Base-by-base conservation (phyloP, 116 monocot species). In the Dioscorea cayenensis region DNA sequence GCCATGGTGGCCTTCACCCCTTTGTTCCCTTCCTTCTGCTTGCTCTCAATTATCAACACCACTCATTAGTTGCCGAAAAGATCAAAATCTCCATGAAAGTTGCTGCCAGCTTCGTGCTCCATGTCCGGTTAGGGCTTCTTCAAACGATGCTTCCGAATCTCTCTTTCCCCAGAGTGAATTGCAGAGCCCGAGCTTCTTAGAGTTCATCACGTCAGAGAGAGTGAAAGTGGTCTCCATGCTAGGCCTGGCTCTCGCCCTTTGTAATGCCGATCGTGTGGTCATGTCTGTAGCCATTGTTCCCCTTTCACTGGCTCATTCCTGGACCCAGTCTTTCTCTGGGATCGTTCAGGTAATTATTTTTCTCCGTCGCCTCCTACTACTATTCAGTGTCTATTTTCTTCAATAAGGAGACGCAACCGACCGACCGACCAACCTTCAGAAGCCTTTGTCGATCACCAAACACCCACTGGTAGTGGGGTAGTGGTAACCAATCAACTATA, bases 221-320 rank as follows among this genome's bases (percentile, higher is more conserved):
- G 84, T 91, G 20, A 95, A 95, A 81, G 95, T 95, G 37, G 91
- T 91, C 25, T 74, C 85, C 64, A 87, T 95, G 91, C 80, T 96
- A 25, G 90, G 80, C 16, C 74, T 96, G 78, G 88, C 86, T 36
- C 77, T 96, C 72, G 85, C 87, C 19, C 88, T 96, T 14, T 96
- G 96, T 80, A 96, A 96, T 71, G 96, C 92, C 10, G 96, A 96
- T 73, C 68, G 96, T 27, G 96, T 96, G 32, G 86, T 96, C 43
- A 96, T 96, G 92, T 96, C 96, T 4, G 92, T 96, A 9, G 96
- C 90, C 18, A 81, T 92, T 28, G 84, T 96, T 19, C 96, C 96
- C 2, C 87, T 96, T 50, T 76, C 92, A 62, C 73, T 76, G 72
- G 76, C 76, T 48, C 76, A 82, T 48, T 87, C 84, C 9, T 96